Base-by-base conservation (phyloP, 805 yeast genomes). In the Zygoascus tannicola region DNA sequence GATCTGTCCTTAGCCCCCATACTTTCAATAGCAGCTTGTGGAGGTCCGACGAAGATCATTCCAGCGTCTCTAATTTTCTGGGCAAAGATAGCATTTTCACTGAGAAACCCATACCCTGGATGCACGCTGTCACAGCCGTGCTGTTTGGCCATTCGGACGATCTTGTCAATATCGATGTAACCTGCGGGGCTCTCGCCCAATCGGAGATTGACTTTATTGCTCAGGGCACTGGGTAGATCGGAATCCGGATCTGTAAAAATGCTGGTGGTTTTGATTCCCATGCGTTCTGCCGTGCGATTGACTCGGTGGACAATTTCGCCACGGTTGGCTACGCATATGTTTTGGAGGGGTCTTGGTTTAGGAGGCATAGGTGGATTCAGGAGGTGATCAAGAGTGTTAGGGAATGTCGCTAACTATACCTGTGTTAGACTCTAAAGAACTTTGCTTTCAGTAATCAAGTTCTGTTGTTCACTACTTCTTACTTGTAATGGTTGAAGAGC, bases 21-120 rank as follows among this genome's bases (percentile, higher is more conserved):
- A n/a, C 60, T 59, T 41, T 56, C 59, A 41, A 60, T 59, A 16
- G 63, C 62, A 2, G 35, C 51, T 22, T 52, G 56, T 4, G 64
- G 60, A 5, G 64, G 64, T 8, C 64, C 64, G 2, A 60, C 57
- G 43, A 59, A 60, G n/a, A 59, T 45, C 34, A 60, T 41, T 16
- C 64, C 64, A 14, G 53, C 61, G 22, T 57, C 59, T 10, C 56
- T 48, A 32, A 59, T 59, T 23, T 54, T 46, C 41, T 58, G 53
- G 18, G 63, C 64, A 47, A 60, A 59, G 20, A 50, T 53, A 4
- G 60, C 59, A 44, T 60, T 60, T 55, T 74, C 79, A 5, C 76
- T 70, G 46, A 74, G 64, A 60, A 74, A 74, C 3, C 79, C 79
- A 48, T 74, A 74, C 20, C 79, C 79, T 1, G 79, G 79, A 47